Evolutionary conservation across 1,284 basidiomycete species (phyloP).

Genomic region (Fistulinella cinereoalba): DNA sequence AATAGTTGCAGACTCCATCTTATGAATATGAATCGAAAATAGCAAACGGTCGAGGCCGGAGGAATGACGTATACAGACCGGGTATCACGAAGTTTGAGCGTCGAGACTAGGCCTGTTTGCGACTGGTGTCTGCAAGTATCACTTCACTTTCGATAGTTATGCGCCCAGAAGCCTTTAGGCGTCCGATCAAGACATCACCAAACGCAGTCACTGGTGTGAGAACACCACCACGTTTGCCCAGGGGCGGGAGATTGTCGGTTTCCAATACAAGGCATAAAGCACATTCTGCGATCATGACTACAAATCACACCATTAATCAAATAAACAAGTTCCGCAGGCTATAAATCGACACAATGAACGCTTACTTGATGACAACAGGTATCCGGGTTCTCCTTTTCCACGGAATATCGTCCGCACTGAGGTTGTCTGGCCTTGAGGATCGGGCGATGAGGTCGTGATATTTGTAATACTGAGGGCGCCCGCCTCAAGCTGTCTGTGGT

Average conservation of each 20-base stretch:
- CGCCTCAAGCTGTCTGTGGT: conserved; percentile 50
- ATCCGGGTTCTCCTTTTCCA: conserved; percentile 80
- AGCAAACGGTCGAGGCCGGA: too few relatives aligned
- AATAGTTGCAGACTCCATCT: not conserved
- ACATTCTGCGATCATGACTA: conserved; percentile 75
- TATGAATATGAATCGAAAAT: too few relatives aligned
- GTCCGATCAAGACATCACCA: conserved; percentile 66
- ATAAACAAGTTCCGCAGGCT: not conserved
- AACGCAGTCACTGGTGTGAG: conserved; percentile 78
- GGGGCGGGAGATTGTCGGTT: conserved; percentile 47
- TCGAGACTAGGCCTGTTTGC: conserved; percentile 15
- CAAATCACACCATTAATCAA: conserved; percentile 8
- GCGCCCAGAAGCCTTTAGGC: conserved; percentile 54
- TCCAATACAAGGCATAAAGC: conserved; percentile 66
- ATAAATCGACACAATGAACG: conserved; percentile 2
- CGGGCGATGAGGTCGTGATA: conserved; percentile 46
- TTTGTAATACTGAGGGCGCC: conserved; percentile 61
- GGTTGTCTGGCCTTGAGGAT: conserved; percentile 43
- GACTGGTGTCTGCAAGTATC: conserved; percentile 12
- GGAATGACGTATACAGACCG: not conserved
- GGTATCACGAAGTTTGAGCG: not conserved
- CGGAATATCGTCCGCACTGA: conserved; percentile 58
- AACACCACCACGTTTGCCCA: conserved; percentile 67
- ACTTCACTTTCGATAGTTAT: conserved; percentile 56
- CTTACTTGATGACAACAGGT: conserved; percentile 64